Conservation (phyloP, 2,329 filamentous ascomycete species). For the Raffaelea albimanens region DNA sequence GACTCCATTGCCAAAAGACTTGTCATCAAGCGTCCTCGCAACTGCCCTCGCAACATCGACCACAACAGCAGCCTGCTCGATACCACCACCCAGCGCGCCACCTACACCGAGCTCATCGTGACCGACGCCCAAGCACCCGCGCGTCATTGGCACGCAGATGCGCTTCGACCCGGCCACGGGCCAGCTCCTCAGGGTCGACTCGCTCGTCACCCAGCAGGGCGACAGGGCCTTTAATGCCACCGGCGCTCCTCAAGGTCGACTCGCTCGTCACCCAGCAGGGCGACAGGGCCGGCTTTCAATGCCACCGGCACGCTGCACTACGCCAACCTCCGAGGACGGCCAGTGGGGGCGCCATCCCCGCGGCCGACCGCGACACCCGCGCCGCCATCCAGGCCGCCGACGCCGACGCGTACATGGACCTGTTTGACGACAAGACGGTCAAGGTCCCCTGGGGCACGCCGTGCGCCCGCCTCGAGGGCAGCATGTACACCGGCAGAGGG, state of each 20-base stretch:
- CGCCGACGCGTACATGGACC: conserved; percentile 27
- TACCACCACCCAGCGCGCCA: conserved; percentile 20
- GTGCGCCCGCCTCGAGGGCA: conserved; percentile 21
- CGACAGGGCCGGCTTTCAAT: conserved; percentile 27
- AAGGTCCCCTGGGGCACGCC: conserved; percentile 26
- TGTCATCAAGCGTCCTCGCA: no score
- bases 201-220: conserved; percentile 20
- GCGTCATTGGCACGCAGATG: conserved; percentile 25
- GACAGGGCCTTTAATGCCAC: conserved; percentile 22
- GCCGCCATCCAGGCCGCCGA: conserved; percentile 18
- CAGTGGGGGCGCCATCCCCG: conserved; percentile 18
- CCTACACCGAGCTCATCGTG: conserved; percentile 26
- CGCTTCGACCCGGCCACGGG: neutral
- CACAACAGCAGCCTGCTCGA: conserved; percentile 21
- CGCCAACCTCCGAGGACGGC: conserved; percentile 16
- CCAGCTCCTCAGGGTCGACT: conserved; percentile 19
- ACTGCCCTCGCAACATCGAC: conserved; percentile 10
- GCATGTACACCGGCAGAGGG: conserved; percentile 17
- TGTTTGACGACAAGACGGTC: conserved; percentile 22
- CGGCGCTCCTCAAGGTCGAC: conserved; percentile 19
- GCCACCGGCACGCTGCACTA: conserved; percentile 23
- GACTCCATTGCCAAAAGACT: no score
- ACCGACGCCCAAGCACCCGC: conserved; percentile 19
- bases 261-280: conserved; percentile 21
- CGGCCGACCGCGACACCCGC: conserved; percentile 16